Conservation (phyloP, 306 rosid genomes). For the Citrullus colocynthis region DNA sequence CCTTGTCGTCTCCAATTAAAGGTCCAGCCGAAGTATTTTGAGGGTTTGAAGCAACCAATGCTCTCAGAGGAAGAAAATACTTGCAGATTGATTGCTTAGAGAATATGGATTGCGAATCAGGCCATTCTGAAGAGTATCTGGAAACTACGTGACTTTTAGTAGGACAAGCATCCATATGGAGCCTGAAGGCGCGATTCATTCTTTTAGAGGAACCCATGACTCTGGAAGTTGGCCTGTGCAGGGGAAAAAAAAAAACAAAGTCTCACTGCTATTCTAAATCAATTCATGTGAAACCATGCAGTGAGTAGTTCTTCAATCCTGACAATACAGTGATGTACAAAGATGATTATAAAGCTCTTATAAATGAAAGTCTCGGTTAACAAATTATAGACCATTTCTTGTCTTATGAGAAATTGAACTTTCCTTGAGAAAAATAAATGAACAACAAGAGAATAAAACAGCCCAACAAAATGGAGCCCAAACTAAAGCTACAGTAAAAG, state of each 20-base stretch:
- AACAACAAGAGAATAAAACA: no score
- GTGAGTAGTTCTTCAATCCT: not conserved
- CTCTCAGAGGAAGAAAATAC: constrained; percentile 44
- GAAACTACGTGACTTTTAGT: constrained; percentile 24
- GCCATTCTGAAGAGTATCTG: constrained; percentile 31
- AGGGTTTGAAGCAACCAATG: constrained; percentile 42
- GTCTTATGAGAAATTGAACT: no score
- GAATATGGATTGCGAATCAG: constrained; percentile 34
- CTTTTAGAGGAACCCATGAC: constrained; percentile 38
- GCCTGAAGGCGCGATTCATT: constrained; percentile 32
- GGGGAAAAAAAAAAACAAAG: not conserved
- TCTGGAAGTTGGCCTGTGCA: constrained; percentile 37
- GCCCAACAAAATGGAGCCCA: not conserved
- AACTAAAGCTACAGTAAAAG: not conserved
- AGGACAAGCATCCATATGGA: constrained; percentile 25
- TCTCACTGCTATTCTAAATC: not conserved
- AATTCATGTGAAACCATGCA: not conserved
- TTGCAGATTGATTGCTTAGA: constrained; percentile 37
- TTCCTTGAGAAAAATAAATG: not conserved
- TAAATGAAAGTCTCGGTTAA: not conserved
- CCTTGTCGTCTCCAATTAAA: constrained; percentile 49
- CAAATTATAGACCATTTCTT: not conserved
- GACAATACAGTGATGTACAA: not conserved
- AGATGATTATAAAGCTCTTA: not conserved
- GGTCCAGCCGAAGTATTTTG: constrained; percentile 33